Base-by-base conservation (phyloP, 306 rosid genomes). In the Cotoneaster glaucophyllus region DNA sequence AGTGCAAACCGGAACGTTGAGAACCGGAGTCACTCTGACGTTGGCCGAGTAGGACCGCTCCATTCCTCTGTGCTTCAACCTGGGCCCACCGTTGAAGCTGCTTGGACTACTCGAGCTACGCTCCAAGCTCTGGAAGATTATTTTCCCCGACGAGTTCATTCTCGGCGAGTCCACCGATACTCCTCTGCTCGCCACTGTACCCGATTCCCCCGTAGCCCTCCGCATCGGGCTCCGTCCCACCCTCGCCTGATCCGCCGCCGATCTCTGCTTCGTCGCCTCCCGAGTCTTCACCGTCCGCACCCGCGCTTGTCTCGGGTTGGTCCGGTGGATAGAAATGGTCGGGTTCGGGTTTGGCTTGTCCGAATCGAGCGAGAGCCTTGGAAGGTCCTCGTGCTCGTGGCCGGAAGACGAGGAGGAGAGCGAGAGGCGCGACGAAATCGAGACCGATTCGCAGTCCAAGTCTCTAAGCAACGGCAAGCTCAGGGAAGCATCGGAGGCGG, bases 101-200 rank as follows among this genome's bases (percentile, higher is more conserved):
- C 99, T 90, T 1, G 99, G 99, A 29, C 97, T 90, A 69, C 99
- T 96, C 10, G 99, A 96, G 85, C 99, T 96, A 43, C 99, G 79
- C 50, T 96, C 98, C 59, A 96, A 67, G 83, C 96, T 96, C 65
- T 92, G 98, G 69, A 96, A 96, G 21, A 96, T 96, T 54, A 96
- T 90, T 73, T 96, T 96, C 4, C 99, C 99, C 0, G 98, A 96
- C 0, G 99, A 92, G 82, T 90, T 96, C 92, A 96, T 87, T 53
- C 99, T 81, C 2, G 99, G 99, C 69, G 97, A 90, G 61, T 96
- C 99, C 39, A 90, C 97, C 2, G 99, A 92, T 1, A 84, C 96
- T 22, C 99, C 99, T 63, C 97, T 81, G 80, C 90, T 77, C 15
- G 75, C 83, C 32, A 82, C 74, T 17, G 73, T 26, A 0, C 86